Percentiles rank a stretch among this genome's conserved stretches.
Conservation (phyloP, 2,329 filamentous ascomycete species). For the Bipolaris zeicola region DNA sequence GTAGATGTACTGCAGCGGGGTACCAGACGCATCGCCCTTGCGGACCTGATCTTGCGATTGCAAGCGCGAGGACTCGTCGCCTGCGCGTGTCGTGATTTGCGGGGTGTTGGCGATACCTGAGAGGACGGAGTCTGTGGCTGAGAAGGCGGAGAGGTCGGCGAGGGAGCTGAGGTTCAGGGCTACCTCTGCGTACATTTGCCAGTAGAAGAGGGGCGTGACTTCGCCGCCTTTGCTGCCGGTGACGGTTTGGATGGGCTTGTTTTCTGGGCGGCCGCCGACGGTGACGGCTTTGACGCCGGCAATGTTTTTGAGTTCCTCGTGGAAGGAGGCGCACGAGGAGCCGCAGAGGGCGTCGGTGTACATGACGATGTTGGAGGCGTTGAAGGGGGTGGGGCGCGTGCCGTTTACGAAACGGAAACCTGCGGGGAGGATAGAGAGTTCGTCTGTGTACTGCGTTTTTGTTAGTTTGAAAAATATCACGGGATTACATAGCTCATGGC, state of each 20-base stretch:
- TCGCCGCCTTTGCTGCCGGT: constrained; percentile 64
- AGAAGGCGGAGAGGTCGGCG: constrained; percentile 12
- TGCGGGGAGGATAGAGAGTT: constrained; percentile 18
- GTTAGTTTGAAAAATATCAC: constrained; percentile 2
- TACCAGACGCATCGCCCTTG: constrained; percentile 39
- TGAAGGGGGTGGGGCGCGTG: constrained; percentile 42
- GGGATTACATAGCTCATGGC: not conserved
- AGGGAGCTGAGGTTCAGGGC: constrained; percentile 23
- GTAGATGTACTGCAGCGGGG: constrained; percentile 63
- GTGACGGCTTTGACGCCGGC: constrained; percentile 61
- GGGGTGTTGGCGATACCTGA: constrained; percentile 18
- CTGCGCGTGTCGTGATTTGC: constrained; percentile 24
- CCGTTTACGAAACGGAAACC: constrained; percentile 27
- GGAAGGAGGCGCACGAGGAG: constrained; percentile 64
- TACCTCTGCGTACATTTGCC: constrained; percentile 22
- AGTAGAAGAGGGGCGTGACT: constrained; percentile 27
- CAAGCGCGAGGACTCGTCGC: constrained; percentile 19
- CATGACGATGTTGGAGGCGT: constrained; percentile 46
- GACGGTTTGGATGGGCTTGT: constrained; percentile 63
- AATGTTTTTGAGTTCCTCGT: constrained; percentile 58
- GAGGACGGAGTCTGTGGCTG: constrained; percentile 15
- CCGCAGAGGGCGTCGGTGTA: constrained; percentile 63
- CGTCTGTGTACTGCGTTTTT: constrained; percentile 27
- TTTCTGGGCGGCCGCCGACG: constrained; percentile 63
- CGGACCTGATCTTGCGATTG: constrained; percentile 35